A percentile compares a stretch with the other conserved stretches of the same genome.
Evolutionary conservation across 345 rosid genomes (phyloP).

Genomic region (Hypericum perforatum): DNA sequence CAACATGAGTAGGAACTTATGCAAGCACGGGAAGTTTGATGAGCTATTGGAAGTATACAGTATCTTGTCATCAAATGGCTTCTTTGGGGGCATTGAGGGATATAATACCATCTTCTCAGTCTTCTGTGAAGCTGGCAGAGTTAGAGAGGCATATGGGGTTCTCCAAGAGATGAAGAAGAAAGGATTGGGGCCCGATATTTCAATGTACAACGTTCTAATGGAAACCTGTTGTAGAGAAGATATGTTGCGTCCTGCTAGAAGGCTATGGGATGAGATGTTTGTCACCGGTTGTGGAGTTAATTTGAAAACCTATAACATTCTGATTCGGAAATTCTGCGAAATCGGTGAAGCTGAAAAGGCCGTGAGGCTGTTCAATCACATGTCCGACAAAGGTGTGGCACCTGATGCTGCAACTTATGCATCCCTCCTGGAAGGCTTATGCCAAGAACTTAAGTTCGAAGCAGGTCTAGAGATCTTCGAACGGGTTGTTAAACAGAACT

Average conservation of each 20-base stretch:
- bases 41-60: constrained; percentile 42
- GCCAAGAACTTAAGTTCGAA: constrained; percentile 51
- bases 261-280: constrained; percentile 93
- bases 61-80: constrained; percentile 39
- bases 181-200: constrained; percentile 49
- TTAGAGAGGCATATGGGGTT: constrained; percentile 65
- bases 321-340: constrained; percentile 56
- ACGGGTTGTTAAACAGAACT: constrained; percentile 37
- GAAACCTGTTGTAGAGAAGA: constrained; percentile 82
- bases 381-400: constrained; percentile 53
- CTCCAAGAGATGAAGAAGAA: constrained; percentile 81
- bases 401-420: constrained; percentile 52
- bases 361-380: constrained; percentile 48
- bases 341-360: constrained; percentile 66
- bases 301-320: constrained; percentile 49
- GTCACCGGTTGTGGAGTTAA: constrained; percentile 58
- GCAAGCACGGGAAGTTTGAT: constrained; percentile 43
- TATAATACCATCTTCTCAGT: constrained; percentile 47
- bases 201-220: constrained; percentile 55
- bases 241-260: constrained; percentile 82
- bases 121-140: constrained; percentile 63
- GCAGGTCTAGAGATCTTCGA: constrained; percentile 45
- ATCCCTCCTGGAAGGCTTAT: constrained; percentile 52
- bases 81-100: constrained; percentile 44
- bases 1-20: constrained; percentile 61